A percentile compares a stretch with the other conserved stretches of the same genome.
Conservation (phyloP, 331 rosid species). For the Erythrophleum ivorense region DNA sequence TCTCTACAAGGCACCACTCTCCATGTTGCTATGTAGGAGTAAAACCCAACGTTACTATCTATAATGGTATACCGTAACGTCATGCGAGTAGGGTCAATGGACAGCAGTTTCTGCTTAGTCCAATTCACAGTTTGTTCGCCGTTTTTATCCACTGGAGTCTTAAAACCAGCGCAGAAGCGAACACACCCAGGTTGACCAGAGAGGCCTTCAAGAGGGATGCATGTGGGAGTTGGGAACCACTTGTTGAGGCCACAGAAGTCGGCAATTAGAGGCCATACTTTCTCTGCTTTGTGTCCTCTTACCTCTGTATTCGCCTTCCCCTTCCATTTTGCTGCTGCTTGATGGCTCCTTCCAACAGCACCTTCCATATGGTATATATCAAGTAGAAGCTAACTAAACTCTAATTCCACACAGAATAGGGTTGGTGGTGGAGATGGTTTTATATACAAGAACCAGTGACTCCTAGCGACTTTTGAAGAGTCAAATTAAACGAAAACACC, state of each 20-base stretch:
- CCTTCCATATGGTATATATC: neutral
- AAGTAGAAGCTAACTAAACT: neutral
- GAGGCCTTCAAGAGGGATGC: constrained; percentile 55
- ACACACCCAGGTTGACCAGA: constrained; percentile 60
- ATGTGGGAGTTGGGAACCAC: constrained; percentile 62
- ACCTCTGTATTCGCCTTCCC: constrained; percentile 52
- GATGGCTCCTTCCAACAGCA: neutral
- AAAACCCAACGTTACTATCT: constrained; percentile 65
- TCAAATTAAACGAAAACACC: neutral
- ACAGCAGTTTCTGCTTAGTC: constrained; percentile 66
- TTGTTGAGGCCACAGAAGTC: constrained; percentile 69
- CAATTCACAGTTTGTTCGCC: constrained; percentile 44
- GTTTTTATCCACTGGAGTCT: constrained; percentile 46
- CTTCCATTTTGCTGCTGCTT: constrained; percentile 48
- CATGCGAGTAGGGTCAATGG: constrained; percentile 44
- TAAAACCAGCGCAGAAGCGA: constrained; percentile 71
- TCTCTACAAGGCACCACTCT: constrained; percentile 37
- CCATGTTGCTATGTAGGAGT: constrained; percentile 47
- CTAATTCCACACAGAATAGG: neutral
- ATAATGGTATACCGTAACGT: constrained; percentile 41
- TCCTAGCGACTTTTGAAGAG: neutral
- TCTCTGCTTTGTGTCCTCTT: constrained; percentile 47
- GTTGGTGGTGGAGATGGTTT: neutral
- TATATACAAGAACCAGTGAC: neutral
- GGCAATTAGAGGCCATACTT: constrained; percentile 63